Evolutionary conservation across 768 basidiomycete species (phyloP), one percentile per base, ranked within the genome.

Genomic region (Lepiota venenata): DNA sequence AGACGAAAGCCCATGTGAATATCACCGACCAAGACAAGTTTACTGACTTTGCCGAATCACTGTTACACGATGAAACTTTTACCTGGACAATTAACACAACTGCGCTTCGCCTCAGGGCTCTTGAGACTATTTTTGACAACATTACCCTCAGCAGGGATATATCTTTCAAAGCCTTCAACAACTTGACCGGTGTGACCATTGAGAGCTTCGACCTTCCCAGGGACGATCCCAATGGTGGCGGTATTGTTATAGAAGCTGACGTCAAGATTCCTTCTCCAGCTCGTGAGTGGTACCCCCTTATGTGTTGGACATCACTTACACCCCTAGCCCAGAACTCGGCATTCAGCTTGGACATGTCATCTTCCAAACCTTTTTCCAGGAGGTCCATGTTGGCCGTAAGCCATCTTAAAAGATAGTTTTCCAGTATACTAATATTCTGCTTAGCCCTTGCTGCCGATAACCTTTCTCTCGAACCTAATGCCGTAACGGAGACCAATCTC

Each of bases 191-290:
- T 5, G 83, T 88, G 40, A 82, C 80, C 5, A 86, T 89, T 63
- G 80, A 75, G 57, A 84, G 87, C 68, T 88, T 88, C 72, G 70
- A 83, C 62, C 73, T 88, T 52, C 87, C 87, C 0, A 77, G 78
- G 3, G 85, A 88, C 58, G 81, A 85, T 60, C 76, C 83, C 40
- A 78, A 77, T 35, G 87, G 86, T 51, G 86, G 87, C 25, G 86
- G 87, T 25, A 88, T 88, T 55, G 79, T 79, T 48, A 83, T 88
- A 47, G 83, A 84, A 59, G 86, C 84, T 3, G 84, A 85, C 63
- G 78, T 84, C 0, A 52, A 68, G 18, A 87, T 88, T 57, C 85
- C 84, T 10, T 88, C 87, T 12, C 71, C 78, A 55, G 75, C 84
- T 60, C 85, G 84, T 85, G 52, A 38, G 85, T 81, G 14, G 20